These are phyloP conservation scores for Amoebophrya sp. DNA, from an alignment of 169 alveolate species.

Conservation along the genomic window DNA sequence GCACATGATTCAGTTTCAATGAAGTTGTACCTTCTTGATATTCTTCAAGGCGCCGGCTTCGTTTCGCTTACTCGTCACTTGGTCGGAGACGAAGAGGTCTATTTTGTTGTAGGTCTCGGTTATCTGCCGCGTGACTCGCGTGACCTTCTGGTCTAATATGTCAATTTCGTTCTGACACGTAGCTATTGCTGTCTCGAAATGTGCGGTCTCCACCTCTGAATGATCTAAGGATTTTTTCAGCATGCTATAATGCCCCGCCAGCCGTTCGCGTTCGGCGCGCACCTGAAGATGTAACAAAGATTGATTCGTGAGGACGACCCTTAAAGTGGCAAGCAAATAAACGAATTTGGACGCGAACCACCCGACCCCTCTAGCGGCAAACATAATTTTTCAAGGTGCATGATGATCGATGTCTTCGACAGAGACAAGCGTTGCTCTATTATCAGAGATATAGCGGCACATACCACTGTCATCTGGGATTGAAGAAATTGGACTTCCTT, in stretches of 20 bases:
- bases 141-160: not conserved
- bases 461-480: not conserved
- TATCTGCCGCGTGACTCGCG: not conserved
- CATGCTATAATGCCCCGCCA: constrained; percentile 5
- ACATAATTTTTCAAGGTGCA: too few species aligned
- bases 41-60: not conserved
- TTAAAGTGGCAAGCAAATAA: too few species aligned
- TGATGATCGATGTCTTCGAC: too few species aligned
- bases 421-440: too few species aligned
- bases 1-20: too few species aligned
- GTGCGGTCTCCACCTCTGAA: not conserved
- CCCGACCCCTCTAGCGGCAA: too few species aligned
- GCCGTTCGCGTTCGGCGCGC: not conserved
- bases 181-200: not conserved
- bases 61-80: not conserved
- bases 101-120: not conserved
- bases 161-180: not conserved
- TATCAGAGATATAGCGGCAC: too few species aligned
- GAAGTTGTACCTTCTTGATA: not conserved
- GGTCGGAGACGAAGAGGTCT: not conserved
- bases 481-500: constrained; percentile 11
- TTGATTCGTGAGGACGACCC: too few species aligned
- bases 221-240: not conserved
- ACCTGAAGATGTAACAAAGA: not conserved
- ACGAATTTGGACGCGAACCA: too few species aligned